Evolutionary conservation across 2,329 filamentous ascomycete genomes (phyloP).

Genomic region (Chaetomium sp.): DNA sequence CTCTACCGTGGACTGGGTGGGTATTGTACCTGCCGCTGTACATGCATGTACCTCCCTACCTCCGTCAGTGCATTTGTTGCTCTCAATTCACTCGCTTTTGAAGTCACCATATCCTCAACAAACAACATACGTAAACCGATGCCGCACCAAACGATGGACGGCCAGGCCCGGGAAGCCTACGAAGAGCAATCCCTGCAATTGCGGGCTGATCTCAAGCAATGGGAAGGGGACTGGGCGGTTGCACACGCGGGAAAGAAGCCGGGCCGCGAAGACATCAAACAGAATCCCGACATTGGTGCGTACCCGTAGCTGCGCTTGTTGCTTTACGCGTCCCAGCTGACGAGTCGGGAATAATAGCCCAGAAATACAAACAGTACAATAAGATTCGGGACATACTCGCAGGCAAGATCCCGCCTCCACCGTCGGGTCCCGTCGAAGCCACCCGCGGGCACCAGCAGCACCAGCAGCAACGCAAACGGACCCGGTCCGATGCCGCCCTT

Average conservation of each 20-base stretch:
- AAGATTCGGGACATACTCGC: slow-evolving; percentile 61
- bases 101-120: slow-evolving; percentile 10
- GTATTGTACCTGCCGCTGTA: background rate
- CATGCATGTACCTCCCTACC: background rate
- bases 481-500: slow-evolving; percentile 36
- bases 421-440: slow-evolving; percentile 38
- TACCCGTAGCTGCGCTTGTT: background rate
- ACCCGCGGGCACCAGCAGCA: slow-evolving; percentile 34
- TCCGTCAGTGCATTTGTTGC: background rate
- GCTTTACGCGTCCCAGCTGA: background rate
- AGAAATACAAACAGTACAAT: slow-evolving; percentile 78
- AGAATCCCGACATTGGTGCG: slow-evolving; percentile 69
- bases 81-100: background rate
- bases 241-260: slow-evolving; percentile 69
- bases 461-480: slow-evolving; percentile 45
- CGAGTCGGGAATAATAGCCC: slow-evolving; percentile 48
- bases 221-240: slow-evolving; percentile 69
- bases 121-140: slow-evolving; percentile 4
- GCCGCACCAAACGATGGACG: slow-evolving; percentile 48
- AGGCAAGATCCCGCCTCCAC: slow-evolving; percentile 52
- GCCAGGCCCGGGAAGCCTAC: slow-evolving; percentile 47
- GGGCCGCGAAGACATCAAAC: slow-evolving; percentile 73
- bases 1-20: background rate
- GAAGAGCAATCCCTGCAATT: slow-evolving; percentile 57
- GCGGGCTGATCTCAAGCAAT: slow-evolving; percentile 71